Percentiles rank a stretch among this genome's conserved stretches.
Evolutionary conservation across 495 filamentous ascomycete genomes (phyloP).

Genomic region (Pyrenopolyporus hunteri): DNA sequence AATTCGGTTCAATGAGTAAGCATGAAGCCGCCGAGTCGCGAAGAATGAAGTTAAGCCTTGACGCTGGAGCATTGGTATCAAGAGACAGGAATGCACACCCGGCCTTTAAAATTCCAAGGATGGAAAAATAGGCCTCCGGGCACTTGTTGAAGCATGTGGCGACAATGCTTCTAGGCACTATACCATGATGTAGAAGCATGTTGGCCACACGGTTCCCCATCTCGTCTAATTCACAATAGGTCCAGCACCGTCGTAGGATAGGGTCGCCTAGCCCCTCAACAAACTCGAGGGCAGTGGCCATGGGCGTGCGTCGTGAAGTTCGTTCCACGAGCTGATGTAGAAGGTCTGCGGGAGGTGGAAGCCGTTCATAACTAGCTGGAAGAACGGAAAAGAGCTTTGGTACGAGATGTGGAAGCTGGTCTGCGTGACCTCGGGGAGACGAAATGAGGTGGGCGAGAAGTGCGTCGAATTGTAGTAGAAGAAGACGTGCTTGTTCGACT

Average conservation of each 20-base stretch:
- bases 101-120: conserved; percentile 79
- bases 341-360: conserved; percentile 53
- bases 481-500: conserved; percentile 61
- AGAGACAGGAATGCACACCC: conserved; percentile 83
- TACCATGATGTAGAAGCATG: conserved; percentile 49
- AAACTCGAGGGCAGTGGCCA: conserved; percentile 65
- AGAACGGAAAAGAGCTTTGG: conserved; percentile 59
- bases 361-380: conserved; percentile 53
- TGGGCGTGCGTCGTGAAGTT: conserved; percentile 49
- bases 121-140: conserved; percentile 76
- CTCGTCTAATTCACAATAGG: conserved; percentile 63
- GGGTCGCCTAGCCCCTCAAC: conserved; percentile 47
- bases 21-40: conserved; percentile 62
- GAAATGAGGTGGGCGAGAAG: conserved; percentile 54
- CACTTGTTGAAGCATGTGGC: conserved; percentile 83
- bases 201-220: conserved; percentile 67
- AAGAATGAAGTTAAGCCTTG: conserved; percentile 69
- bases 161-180: conserved; percentile 61
- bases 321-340: conserved; percentile 70
- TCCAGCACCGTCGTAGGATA: conserved; percentile 58
- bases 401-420: conserved; percentile 24
- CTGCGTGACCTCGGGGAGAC: conserved; percentile 39
- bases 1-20: conserved; percentile 52
- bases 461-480: conserved; percentile 67
- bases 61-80: conserved; percentile 66